Base-by-base conservation (phyloP, 1,284 basidiomycete species). In the Heterobasidion parviporum region DNA sequence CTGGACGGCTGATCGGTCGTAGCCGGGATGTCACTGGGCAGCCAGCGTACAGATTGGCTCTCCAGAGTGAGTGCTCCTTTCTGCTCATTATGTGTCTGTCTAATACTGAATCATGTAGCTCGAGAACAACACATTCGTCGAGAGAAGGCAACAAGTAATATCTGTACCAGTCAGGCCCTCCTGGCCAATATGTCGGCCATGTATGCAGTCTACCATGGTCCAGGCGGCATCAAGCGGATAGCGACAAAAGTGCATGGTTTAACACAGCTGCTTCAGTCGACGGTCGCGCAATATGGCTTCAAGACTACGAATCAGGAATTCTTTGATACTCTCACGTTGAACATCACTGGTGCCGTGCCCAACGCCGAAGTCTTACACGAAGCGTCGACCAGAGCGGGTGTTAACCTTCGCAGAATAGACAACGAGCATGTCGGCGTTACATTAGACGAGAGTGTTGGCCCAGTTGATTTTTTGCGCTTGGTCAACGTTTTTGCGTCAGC, bases 191-290 rank as follows among this genome's bases (percentile, higher is more conserved):
- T 96, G 88, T 91, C 94, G 14, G 92, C 94, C 45, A 96, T 97
- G 94, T 97, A 95, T 68, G 92, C 96, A 7, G 87, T 99, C 49
- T 98, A 97, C 71, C 97, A 99, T 67, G 96, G 96, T 18, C 92
- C 97, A 1, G 79, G 80, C 47, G 95, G 95, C 56, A 79, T 99
- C 34, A 78, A 79, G 61, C 83, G 83, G 54, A 98, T 98, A 62
- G 95, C 94, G 35, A 78, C 83, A 68, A 94, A 92, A 72, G 90
- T 97, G 20, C 94, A 98, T 70, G 80, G 84, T n/a, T 84, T 94
- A 63, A 90, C 96, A 0, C 84, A 87, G 57, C 78, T 94, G 56
- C 82, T 98, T 63, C 87, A 84, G 66, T 72, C 78, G 8, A 73
- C 82, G 2, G 76, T 97, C 41, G 83, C 88, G 64, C 68, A 74